phyloP scores from a whole-genome alignment of 257 asterid species.

The Ligustrum vulgare region DNA sequence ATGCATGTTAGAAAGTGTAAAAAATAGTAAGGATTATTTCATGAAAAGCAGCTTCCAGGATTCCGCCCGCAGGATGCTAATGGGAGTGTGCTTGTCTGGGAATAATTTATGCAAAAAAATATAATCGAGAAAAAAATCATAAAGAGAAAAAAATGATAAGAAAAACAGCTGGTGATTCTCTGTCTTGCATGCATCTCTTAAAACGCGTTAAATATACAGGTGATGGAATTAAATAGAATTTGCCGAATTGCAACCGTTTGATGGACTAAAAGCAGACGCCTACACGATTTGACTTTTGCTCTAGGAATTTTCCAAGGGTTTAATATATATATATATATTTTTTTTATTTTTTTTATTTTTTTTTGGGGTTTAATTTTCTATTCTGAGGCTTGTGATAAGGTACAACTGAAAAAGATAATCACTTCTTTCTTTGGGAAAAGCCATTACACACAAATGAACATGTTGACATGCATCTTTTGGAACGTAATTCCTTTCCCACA shows the following conservation, averaged over 20 bases:
- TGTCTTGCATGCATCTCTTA: constrained; percentile 17
- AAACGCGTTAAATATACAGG: constrained; percentile 23
- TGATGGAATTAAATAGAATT: neutral
- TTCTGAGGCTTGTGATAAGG: neutral
- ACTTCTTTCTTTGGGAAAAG: neutral
- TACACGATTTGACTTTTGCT: neutral
- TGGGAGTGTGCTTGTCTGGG: neutral
- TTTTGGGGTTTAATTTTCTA: too few relatives aligned
- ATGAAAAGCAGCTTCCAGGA: constrained; percentile 33
- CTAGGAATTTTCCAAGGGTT: too few relatives aligned
- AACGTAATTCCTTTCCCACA: neutral
- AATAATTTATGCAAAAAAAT: neutral
- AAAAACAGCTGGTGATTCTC: constrained; percentile 32
- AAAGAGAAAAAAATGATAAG: neutral
- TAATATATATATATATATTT: too few relatives aligned
- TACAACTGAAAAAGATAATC: neutral
- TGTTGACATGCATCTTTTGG: neutral
- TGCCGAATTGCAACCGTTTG: neutral
- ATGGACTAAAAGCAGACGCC: neutral
- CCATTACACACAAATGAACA: neutral
- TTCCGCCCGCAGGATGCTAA: constrained; percentile 21
- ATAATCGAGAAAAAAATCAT: neutral
- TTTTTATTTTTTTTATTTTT: too few relatives aligned
- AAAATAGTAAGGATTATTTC: constrained; percentile 27
- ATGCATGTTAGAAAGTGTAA: neutral